phyloP scores from a whole-genome alignment of 148 eudicot species.

The Pouteria glomerata region DNA sequence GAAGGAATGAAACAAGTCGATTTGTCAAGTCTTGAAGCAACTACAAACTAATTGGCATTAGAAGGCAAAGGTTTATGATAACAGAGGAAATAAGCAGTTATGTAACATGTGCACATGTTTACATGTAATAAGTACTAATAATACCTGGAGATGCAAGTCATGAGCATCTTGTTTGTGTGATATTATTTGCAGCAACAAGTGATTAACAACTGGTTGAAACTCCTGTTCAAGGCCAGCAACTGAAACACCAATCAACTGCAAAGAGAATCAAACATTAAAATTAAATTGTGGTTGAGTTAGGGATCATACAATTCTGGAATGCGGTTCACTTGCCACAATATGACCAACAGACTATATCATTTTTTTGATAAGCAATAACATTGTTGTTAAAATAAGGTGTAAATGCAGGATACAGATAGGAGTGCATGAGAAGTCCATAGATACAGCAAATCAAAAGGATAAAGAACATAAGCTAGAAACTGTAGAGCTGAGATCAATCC shows the following conservation, averaged over 20 bases:
- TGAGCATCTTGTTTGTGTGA: constrained; percentile 63
- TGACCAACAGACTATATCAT: neutral
- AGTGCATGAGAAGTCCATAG: too few relatives aligned
- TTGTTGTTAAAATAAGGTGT: too few relatives aligned
- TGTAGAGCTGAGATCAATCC: too few relatives aligned
- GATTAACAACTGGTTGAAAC: constrained; percentile 66
- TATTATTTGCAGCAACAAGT: constrained; percentile 60
- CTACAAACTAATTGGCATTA: constrained; percentile 45
- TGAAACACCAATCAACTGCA: constrained; percentile 74
- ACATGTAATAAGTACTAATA: constrained; percentile 13
- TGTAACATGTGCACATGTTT: neutral
- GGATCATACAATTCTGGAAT: neutral
- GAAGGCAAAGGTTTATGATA: constrained; percentile 15
- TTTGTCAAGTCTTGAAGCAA: constrained; percentile 79
- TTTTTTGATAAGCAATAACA: too few relatives aligned
- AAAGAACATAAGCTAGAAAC: too few relatives aligned
- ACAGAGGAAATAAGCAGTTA: constrained; percentile 11
- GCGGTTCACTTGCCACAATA: neutral
- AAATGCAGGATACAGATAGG: too few relatives aligned
- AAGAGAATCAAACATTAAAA: constrained; percentile 3
- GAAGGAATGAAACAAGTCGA: constrained; percentile 57
- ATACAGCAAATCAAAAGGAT: too few relatives aligned
- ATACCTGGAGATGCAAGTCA: constrained; percentile 70
- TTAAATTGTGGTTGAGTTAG: neutral
- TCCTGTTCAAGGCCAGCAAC: constrained; percentile 75